Evolutionary conservation across 2,329 filamentous ascomycete species (phyloP), one percentile per base, ranked within the genome.

Genomic region (Alternaria conjuncta): DNA sequence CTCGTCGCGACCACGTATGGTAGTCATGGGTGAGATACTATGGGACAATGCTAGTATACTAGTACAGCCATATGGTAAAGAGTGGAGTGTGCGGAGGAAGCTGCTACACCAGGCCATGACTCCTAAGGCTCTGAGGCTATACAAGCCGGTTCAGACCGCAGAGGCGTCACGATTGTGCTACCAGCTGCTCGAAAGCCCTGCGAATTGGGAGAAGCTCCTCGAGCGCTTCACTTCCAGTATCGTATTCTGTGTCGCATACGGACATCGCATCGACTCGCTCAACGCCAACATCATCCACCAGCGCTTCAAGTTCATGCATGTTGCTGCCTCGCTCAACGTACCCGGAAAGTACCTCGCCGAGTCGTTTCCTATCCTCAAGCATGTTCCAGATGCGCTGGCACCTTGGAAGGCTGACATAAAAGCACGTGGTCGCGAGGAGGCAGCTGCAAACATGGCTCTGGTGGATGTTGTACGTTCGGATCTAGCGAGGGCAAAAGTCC

Each of bases 211-310:
- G 64, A 80, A 81, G 53, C 76, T 81, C 18, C 78, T 86, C 23
- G 82, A 85, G 67, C 78, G 83, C 0, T 86, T 84, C 65, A 84
- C 84, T 0, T 80, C 82, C 2, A 84, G 82, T 64, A 78, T 86
- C 30, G 84, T 85, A 6, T 84, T 86, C 64, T 84, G 81, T 6
- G 82, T 86, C 5, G 80, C 84, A 5, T 87, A 86, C 66, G 84
- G 85, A 0, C 83, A 84, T 60, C 81, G 84, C 7, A 83, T 85
- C 57, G 82, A 86, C 61, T 83, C 83, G 1, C 68, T 83, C 20
- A 78, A 84, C 21, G 79, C 85, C 6, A 74, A 81, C 57, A 82
- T 86, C 23, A 83, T 86, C 44, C 79, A 79, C 30, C 79, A 84
- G 44, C 77, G 83, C 8, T 82, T 86, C 68, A 75, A 80, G 30